Conservation (phyloP, 2,329 filamentous ascomycete genomes). For the Venturia pyrina region DNA sequence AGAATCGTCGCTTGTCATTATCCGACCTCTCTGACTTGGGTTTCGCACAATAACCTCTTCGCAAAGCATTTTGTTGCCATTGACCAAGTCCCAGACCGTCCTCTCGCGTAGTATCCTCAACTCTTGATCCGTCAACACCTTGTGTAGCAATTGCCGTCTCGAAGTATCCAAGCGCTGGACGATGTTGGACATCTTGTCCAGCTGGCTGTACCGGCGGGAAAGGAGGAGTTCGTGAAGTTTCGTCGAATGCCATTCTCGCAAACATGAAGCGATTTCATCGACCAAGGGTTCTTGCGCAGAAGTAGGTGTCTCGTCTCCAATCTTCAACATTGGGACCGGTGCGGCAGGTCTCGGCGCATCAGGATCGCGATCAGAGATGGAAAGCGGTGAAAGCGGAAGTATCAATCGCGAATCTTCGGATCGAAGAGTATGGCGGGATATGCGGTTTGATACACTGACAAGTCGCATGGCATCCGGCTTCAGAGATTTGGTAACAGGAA, state of each 20-base stretch:
- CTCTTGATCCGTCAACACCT: constrained; percentile 82
- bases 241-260: constrained; percentile 97
- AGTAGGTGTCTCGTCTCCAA: constrained; percentile 91
- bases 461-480: constrained; percentile 7
- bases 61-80: constrained; percentile 86
- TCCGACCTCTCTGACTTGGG: constrained; percentile 68
- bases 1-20: constrained; percentile 86
- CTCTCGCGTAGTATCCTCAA: constrained; percentile 71
- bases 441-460: constrained; percentile 15
- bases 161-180: constrained; percentile 76
- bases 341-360: constrained; percentile 69
- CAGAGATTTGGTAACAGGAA: constrained; percentile 11
- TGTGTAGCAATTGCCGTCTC: constrained; percentile 83
- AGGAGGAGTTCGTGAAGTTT: constrained; percentile 89
- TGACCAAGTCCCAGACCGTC: constrained; percentile 91
- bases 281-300: constrained; percentile 83
- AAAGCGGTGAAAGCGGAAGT: constrained; percentile 30
- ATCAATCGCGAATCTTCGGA: constrained; percentile 28
- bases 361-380: constrained; percentile 46
- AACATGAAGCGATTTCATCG: constrained; percentile 92
- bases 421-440: constrained; percentile 30
- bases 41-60: constrained; percentile 93
- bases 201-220: constrained; percentile 64
- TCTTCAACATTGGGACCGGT: constrained; percentile 93
- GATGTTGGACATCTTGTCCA: constrained; percentile 73